phyloP scores from a whole-genome alignment of 1,284 basidiomycete species.

The Leccinum holopus region DNA sequence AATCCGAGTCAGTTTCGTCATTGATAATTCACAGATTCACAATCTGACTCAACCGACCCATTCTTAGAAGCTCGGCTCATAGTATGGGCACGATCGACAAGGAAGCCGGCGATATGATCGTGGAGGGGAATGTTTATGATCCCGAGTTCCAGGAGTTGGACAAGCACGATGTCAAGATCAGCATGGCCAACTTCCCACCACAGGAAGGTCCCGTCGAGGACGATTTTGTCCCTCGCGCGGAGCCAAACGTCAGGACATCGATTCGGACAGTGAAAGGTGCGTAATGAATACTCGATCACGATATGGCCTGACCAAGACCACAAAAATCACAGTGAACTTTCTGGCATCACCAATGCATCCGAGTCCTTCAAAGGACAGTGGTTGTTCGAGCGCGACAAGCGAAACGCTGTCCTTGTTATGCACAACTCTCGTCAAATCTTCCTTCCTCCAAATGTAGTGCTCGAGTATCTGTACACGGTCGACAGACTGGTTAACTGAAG shows the following conservation, averaged over 20 bases:
- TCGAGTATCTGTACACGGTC: constrained; percentile 23
- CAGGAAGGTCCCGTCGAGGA: constrained; percentile 13
- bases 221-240: constrained; percentile 23
- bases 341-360: constrained; percentile 7
- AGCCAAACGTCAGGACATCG: constrained; percentile 7
- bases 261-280: constrained; percentile 10
- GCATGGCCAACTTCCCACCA: constrained; percentile 21
- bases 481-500: constrained; percentile 19
- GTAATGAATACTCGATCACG: background rate
- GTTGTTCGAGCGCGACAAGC: constrained; percentile 20
- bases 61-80: constrained; percentile 27
- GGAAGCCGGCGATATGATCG: constrained; percentile 20
- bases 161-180: constrained; percentile 3
- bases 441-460: constrained; percentile 16
- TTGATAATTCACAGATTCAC: background rate
- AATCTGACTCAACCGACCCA: background rate
- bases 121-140: constrained; percentile 33
- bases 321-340: constrained; percentile 7
- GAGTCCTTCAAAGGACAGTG: constrained; percentile 20
- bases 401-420: constrained; percentile 24
- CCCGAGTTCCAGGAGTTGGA: constrained; percentile 24
- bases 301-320: background rate
- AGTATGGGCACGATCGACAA: constrained; percentile 23
- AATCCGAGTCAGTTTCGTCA: constrained; percentile 19
- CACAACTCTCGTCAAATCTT: constrained; percentile 22